Base-by-base conservation (phyloP, 306 rosid species). In the Gastrolobium bilobum region DNA sequence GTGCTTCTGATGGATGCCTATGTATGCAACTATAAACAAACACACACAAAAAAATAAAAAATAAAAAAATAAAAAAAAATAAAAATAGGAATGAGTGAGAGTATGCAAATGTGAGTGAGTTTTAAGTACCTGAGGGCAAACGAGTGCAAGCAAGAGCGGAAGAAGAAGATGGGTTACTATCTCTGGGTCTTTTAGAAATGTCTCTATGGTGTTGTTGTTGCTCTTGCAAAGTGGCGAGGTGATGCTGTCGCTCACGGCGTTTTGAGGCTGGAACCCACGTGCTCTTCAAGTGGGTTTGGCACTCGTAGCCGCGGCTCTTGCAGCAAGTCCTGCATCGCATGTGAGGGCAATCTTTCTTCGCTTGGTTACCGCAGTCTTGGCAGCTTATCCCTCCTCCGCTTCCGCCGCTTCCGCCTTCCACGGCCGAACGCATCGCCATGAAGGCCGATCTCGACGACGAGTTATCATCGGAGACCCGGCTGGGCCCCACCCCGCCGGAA, bases 361-460 rank as follows among this genome's bases (percentile, higher is more conserved):
- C 98, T 56, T 96, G 99, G 84, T 96, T 96, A 8, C 99, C 99
- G 5, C 99, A 96, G 73, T 96, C 99, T 57, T 96, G 98, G 75
- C 99, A 96, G 48, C 97, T 93, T 8, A 92, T 82, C 3, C 94
- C 90, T 20, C 26, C 26, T 1, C 85, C 83, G 1, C 77, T 44
- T 2, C 83, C 80, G 26, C 26, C 1, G 0, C 77, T 58, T 0
- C 85, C 86, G 15, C 88, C 34, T 8, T 67, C 59, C 0, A 30
- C 44, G 8, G 15, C 39, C 2, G 89, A 42, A 26, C 91, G 70
- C 87, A 81, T 78, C 82, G 84, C 68, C 85, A 86, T 84, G 79
- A 87, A 83, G 0, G 79, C 89, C 52, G 92, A 84, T 83, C 97
- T 82, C 61, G 96, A 85, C 5, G 94, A 78, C 0, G 96, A 86